A percentile compares a stretch with the other conserved stretches of the same genome.
Evolutionary conservation across 2,329 filamentous ascomycete genomes (phyloP).

Genomic region (Neofusicoccum cordaticola): DNA sequence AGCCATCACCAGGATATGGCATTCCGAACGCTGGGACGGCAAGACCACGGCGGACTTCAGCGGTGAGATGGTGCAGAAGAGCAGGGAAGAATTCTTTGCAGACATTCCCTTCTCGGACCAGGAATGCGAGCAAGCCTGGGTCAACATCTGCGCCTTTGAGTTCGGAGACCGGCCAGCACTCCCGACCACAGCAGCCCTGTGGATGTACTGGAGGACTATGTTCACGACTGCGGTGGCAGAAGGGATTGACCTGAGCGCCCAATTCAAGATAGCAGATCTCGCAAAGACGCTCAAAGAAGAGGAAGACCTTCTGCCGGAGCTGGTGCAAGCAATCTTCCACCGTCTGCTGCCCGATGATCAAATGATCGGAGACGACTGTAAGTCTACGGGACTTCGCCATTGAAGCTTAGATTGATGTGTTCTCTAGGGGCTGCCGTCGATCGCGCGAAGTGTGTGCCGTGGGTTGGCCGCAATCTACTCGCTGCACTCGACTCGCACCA

Average conservation of each 20-base stretch:
- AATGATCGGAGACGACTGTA: constrained; percentile 24
- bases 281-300: constrained; percentile 33
- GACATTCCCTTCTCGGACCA: constrained; percentile 52
- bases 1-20: constrained; percentile 24
- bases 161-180: constrained; percentile 39
- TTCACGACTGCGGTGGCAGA: constrained; percentile 41
- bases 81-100: constrained; percentile 43
- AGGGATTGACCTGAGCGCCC: constrained; percentile 37
- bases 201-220: constrained; percentile 50
- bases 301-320: constrained; percentile 33
- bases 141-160: constrained; percentile 54
- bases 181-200: constrained; percentile 48
- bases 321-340: constrained; percentile 38
- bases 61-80: constrained; percentile 19
- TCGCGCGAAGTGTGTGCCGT: constrained; percentile 29
- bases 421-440: constrained; percentile 33
- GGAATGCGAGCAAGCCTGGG: constrained; percentile 53
- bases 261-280: constrained; percentile 36
- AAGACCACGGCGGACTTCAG: constrained; percentile 30
- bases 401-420: neutral
- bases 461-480: constrained; percentile 32
- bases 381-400: neutral
- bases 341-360: constrained; percentile 30
- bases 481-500: constrained; percentile 25
- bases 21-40: constrained; percentile 21